These are phyloP conservation scores for Trifolium dubium DNA, from an alignment of 306 rosid genomes.

Conservation along the genomic window DNA sequence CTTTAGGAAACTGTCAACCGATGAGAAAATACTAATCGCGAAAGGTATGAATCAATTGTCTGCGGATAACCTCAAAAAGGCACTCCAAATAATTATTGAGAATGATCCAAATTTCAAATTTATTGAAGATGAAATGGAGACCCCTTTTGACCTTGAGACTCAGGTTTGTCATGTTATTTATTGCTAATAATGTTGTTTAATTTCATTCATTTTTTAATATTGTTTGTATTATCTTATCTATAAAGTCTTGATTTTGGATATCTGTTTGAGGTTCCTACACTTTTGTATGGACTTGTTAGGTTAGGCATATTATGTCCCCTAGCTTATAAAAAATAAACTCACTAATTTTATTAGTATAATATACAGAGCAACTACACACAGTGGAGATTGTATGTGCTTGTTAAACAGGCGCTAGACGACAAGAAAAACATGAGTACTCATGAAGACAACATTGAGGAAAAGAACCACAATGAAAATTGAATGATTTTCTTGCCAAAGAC, in stretches of 20 bases:
- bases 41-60: constrained; percentile 55
- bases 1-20: constrained; percentile 62
- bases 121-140: constrained; percentile 54
- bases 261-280: too few relatives aligned
- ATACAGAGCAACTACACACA: constrained; percentile 66
- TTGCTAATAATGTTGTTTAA: neutral
- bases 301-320: too few relatives aligned
- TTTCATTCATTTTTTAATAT: too few relatives aligned
- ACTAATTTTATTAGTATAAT: neutral
- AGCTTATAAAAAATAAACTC: too few relatives aligned
- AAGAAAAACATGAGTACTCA: constrained; percentile 32
- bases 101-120: constrained; percentile 66
- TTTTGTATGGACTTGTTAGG: too few relatives aligned
- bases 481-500: constrained; percentile 53
- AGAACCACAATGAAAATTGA: constrained; percentile 44
- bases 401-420: constrained; percentile 56
- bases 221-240: too few relatives aligned
- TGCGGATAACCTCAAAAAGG: constrained; percentile 61
- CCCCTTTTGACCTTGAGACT: constrained; percentile 76
- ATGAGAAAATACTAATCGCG: constrained; percentile 62
- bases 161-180: constrained; percentile 56
- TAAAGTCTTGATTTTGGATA: too few relatives aligned
- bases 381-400: constrained; percentile 67
- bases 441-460: constrained; percentile 41
- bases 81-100: constrained; percentile 65